Conservation (phyloP, 2,329 filamentous ascomycete species). For the Aspergillus ustus region DNA sequence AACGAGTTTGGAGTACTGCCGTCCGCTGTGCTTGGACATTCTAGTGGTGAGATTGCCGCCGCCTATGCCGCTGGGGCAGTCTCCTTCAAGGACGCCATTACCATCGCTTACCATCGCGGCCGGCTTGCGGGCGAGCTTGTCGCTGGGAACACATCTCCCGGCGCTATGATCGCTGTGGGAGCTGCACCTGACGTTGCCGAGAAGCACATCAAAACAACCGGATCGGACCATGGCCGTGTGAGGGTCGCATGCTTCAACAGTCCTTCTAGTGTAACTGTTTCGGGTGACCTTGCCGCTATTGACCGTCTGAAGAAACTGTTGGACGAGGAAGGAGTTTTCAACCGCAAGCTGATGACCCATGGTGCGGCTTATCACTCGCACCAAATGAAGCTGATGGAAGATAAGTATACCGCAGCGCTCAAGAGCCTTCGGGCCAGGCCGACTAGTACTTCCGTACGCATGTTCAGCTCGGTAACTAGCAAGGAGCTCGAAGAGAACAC, state of each 20-base stretch:
- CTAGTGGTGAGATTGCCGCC: conserved; percentile 14
- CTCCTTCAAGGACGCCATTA: conserved; percentile 15
- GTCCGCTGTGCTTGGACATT: conserved; percentile 12
- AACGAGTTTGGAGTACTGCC: conserved; percentile 13
- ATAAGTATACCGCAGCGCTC: conserved; percentile 4
- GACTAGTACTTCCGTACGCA: conserved; percentile 2
- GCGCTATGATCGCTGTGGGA: conserved; percentile 12
- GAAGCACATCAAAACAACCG: conserved; percentile 7
- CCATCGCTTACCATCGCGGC: conserved; percentile 12
- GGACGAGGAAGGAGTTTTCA: conserved; percentile 9
- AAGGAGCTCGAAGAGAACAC: conserved; percentile 6
- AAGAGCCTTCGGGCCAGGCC: conserved; percentile 3
- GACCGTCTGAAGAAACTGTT: conserved; percentile 5
- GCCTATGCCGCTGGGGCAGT: conserved; percentile 9
- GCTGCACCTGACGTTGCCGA: conserved; percentile 2
- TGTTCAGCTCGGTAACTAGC: conserved; percentile 14
- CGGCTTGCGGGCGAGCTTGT: conserved; percentile 10
- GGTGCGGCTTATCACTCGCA: conserved; percentile 13
- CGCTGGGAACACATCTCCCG: not conserved
- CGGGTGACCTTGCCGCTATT: conserved; percentile 10
- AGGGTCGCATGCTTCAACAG: conserved; percentile 17
- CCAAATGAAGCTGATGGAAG: conserved; percentile 15
- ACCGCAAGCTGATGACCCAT: conserved; percentile 16
- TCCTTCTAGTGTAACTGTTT: conserved; percentile 13
- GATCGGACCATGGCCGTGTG: conserved; percentile 10